phyloP scores from a whole-genome alignment of 129 eudicot species.

The Flaveria brownii region DNA sequence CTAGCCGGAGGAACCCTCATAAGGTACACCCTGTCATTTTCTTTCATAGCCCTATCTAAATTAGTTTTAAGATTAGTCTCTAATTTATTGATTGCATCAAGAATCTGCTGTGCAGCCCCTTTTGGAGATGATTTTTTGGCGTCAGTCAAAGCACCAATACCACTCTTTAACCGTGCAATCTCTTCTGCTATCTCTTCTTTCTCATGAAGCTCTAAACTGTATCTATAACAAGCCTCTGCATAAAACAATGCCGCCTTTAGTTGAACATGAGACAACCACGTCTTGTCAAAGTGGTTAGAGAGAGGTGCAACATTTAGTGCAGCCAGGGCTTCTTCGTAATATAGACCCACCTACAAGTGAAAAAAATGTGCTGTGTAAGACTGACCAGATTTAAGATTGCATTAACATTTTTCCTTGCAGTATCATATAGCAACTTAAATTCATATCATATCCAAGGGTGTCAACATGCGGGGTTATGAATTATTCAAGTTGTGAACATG shows the following conservation, averaged over 20 bases:
- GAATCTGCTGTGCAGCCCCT: slow-evolving; percentile 92
- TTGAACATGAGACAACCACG: slow-evolving; percentile 92
- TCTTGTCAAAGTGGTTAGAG: slow-evolving; percentile 80
- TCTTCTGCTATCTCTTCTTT: slow-evolving; percentile 99
- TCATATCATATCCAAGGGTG: background rate
- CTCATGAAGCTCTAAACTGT: slow-evolving; percentile 85
- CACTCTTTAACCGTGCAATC: slow-evolving; percentile 89
- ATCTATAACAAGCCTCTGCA: slow-evolving; percentile 97
- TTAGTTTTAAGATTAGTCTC: slow-evolving; percentile 71
- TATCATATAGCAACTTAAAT: slow-evolving; percentile 3
- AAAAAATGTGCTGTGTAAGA: slow-evolving; percentile 6
- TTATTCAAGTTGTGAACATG: too few species aligned
- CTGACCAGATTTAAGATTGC: background rate
- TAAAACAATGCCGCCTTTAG: slow-evolving; percentile 86
- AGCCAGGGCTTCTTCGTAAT: slow-evolving; percentile 85
- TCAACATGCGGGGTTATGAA: too few species aligned
- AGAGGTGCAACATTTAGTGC: slow-evolving; percentile 79
- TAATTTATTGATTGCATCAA: slow-evolving; percentile 77
- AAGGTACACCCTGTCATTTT: slow-evolving; percentile 94
- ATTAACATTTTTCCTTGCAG: background rate
- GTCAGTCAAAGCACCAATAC: slow-evolving; percentile 66
- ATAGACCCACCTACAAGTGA: slow-evolving; percentile 73
- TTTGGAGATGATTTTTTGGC: slow-evolving; percentile 75
- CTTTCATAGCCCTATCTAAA: slow-evolving; percentile 89
- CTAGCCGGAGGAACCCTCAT: slow-evolving; percentile 92